A percentile compares a stretch with the other conserved stretches of the same genome.
Evolutionary conservation across 1,284 basidiomycete genomes (phyloP).

Genomic region (Cystobasidium sp.): DNA sequence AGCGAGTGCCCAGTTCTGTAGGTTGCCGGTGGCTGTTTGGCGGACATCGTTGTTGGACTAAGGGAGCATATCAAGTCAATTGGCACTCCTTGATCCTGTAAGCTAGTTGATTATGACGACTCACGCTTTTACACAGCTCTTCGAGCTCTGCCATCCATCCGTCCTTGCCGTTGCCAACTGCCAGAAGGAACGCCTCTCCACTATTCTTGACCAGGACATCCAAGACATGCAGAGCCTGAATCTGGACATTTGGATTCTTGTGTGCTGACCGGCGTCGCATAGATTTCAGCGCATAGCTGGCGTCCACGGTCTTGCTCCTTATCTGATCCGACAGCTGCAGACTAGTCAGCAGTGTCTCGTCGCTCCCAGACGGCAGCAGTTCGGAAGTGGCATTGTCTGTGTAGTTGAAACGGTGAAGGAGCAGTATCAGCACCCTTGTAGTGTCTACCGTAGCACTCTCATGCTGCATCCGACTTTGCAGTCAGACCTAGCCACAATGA

Average conservation of each 20-base stretch:
- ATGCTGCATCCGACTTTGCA: not conserved
- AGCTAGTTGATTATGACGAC: conserved; percentile 65
- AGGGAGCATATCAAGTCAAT: conserved; percentile 46
- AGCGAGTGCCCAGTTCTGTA: conserved; percentile 92
- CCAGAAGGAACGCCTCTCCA: conserved; percentile 84
- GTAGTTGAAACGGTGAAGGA: not conserved
- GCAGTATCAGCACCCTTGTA: not conserved
- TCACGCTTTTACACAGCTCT: conserved; percentile 90
- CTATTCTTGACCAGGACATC: conserved; percentile 98
- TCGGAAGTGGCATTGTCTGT: conserved; percentile 90
- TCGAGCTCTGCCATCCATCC: conserved; percentile 62
- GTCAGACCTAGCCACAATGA: not conserved
- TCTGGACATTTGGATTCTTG: conserved; percentile 79
- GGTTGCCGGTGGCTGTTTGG: conserved; percentile 72
- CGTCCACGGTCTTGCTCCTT: conserved; percentile 82
- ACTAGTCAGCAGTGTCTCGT: conserved; percentile 61
- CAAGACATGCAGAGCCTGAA: conserved; percentile 61
- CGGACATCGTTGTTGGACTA: conserved; percentile 80
- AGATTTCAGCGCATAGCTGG: conserved; percentile 85
- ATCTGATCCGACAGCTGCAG: conserved; percentile 98
- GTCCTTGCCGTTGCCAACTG: conserved; percentile 63
- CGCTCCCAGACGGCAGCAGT: conserved; percentile 66
- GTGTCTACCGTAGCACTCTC: not conserved
- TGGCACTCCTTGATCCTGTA: conserved; percentile 11
- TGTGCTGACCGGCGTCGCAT: conserved; percentile 86